Conservation (phyloP, 2,329 filamentous ascomycete genomes). For the Microthyrium microscopicum region DNA sequence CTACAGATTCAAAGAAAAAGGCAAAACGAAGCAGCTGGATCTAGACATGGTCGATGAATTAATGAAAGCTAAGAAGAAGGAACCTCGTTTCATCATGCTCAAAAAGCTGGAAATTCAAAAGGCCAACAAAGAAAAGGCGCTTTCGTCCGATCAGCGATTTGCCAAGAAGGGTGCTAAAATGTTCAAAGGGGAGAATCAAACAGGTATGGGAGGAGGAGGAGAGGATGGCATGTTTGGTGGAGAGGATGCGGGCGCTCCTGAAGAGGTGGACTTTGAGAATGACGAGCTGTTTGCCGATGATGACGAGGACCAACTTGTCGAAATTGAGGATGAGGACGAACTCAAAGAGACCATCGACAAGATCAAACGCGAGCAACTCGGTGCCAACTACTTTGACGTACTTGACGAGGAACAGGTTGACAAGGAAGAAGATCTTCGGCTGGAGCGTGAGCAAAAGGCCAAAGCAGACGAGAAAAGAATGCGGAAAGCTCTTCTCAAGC, state of each 20-base stretch:
- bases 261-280: conserved; percentile 49
- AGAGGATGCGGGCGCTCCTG: conserved; percentile 31
- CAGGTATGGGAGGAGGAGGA: too few relatives aligned
- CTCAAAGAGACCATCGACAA: conserved; percentile 46
- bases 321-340: conserved; percentile 31
- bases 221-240: conserved; percentile 25
- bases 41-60: conserved; percentile 74
- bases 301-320: conserved; percentile 43
- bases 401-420: conserved; percentile 36
- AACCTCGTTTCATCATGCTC: conserved; percentile 58
- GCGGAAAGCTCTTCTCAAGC: conserved; percentile 65
- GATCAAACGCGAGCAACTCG: conserved; percentile 65
- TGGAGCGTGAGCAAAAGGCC: conserved; percentile 45
- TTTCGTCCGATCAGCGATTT: too few relatives aligned
- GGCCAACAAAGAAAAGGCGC: too few relatives aligned
- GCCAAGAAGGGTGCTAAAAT: conserved; percentile 11
- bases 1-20: conserved; percentile 71
- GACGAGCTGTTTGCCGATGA: conserved; percentile 69
- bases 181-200: too few relatives aligned
- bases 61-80: conserved; percentile 62
- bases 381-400: conserved; percentile 68
- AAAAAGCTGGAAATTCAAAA: conserved; percentile 28
- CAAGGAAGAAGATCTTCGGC: conserved; percentile 52
- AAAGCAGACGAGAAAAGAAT: conserved; percentile 60
- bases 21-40: conserved; percentile 58